A percentile compares a stretch with the other conserved stretches of the same genome.
Conservation (phyloP, 148 eudicot genomes). For the Chenopodium suecicum region DNA sequence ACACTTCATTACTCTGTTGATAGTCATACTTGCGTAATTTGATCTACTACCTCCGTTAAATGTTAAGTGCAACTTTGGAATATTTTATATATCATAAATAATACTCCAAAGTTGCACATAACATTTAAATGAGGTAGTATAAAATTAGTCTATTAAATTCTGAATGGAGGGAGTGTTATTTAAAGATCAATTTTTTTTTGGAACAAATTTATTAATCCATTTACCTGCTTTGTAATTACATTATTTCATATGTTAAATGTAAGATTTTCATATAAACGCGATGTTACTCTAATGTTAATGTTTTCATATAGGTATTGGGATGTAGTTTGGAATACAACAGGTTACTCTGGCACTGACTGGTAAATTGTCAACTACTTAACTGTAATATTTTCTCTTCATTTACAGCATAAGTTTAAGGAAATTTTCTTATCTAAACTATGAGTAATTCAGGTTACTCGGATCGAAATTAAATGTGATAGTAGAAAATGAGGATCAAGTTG, state of each 20-base stretch:
- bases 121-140: too few species aligned
- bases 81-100: too few species aligned
- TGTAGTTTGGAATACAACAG: constrained; percentile 32
- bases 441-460: constrained; percentile 46
- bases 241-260: not conserved
- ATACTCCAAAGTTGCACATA: too few species aligned
- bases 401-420: not conserved
- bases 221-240: too few species aligned
- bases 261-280: not conserved
- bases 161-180: too few species aligned
- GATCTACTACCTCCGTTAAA: not conserved
- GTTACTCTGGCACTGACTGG: constrained; percentile 30
- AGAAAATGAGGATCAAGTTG: constrained; percentile 46
- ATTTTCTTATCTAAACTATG: not conserved
- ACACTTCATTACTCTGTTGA: not conserved
- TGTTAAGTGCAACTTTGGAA: too few species aligned
- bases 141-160: too few species aligned
- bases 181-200: too few species aligned
- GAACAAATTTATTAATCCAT: too few species aligned
- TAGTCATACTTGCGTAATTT: not conserved
- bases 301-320: constrained; percentile 45
- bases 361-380: constrained; percentile 1
- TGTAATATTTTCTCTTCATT: not conserved
- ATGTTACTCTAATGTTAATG: not conserved
- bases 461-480: constrained; percentile 38